Percentiles rank a stretch among this genome's conserved stretches.
These are phyloP conservation scores for Entonaema liquescens DNA, from an alignment of 495 filamentous ascomycete species.

Conservation along the genomic window DNA sequence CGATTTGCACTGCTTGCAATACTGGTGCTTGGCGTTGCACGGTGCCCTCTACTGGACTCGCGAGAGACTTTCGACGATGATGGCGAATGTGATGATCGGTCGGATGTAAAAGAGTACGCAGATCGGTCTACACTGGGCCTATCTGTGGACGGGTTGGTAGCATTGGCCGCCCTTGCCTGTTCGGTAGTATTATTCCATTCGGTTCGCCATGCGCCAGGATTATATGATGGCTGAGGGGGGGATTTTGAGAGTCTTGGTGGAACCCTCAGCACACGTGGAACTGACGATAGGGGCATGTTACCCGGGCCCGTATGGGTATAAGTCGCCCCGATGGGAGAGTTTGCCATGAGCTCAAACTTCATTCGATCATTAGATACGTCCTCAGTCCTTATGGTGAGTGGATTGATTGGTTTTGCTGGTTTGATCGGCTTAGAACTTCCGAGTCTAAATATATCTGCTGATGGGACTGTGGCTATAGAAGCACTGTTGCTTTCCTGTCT, in stretches of 20 bases:
- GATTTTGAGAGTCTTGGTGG: slow-evolving; percentile 20
- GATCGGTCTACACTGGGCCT: slow-evolving; percentile 9
- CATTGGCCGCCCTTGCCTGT: slow-evolving; percentile 3
- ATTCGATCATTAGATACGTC: slow-evolving; percentile 22
- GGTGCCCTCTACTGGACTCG: slow-evolving; percentile 17
- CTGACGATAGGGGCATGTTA: slow-evolving; percentile 1
- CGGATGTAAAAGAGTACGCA: slow-evolving; percentile 7
- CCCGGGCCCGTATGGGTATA: slow-evolving; percentile 5
- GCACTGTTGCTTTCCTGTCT: slow-evolving; percentile 36
- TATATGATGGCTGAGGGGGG: slow-evolving; percentile 38
- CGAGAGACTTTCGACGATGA: not conserved
- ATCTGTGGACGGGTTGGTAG: not conserved
- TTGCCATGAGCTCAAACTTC: slow-evolving; percentile 41
- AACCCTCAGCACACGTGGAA: slow-evolving; percentile 17
- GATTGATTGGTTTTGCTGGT: not conserved
- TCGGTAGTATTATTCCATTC: slow-evolving; percentile 41
- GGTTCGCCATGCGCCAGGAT: slow-evolving; percentile 38
- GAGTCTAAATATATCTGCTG: slow-evolving; percentile 38
- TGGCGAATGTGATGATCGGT: slow-evolving; percentile 6
- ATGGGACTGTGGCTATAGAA: slow-evolving; percentile 39
- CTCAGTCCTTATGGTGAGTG: slow-evolving; percentile 7
- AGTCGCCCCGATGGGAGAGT: slow-evolving; percentile 30
- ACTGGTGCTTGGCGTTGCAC: slow-evolving; percentile 38
- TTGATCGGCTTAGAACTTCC: slow-evolving; percentile 10
- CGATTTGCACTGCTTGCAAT: slow-evolving; percentile 37